Percentiles rank a stretch among this genome's conserved stretches.
Evolutionary conservation across 192 early-diverging fungal species (phyloP).

Genomic region (Allomyces macrogynus): DNA sequence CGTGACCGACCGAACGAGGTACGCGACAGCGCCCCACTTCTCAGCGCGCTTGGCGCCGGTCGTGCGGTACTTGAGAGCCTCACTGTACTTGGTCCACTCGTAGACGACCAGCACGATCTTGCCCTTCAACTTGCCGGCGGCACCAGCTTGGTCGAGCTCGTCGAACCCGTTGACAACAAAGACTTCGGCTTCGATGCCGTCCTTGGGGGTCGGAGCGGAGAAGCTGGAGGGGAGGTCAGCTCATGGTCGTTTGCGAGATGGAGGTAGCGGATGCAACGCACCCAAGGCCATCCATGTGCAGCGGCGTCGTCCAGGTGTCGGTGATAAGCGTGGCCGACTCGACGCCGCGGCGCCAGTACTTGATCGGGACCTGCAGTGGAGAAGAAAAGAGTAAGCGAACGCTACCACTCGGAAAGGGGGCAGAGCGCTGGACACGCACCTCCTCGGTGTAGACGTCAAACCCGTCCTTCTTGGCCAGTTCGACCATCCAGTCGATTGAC

Average conservation of each 20-base stretch:
- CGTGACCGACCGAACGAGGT: constrained; percentile 25
- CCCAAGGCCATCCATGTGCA: no score
- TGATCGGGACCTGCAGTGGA: constrained; percentile 7
- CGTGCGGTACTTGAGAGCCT: constrained; percentile 6
- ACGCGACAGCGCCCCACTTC: constrained; percentile 27
- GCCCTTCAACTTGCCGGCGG: constrained; percentile 14
- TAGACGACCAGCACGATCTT: constrained; percentile 30
- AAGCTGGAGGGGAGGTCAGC: constrained; percentile 15
- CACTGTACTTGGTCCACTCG: constrained; percentile 12
- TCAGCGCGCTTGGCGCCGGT: constrained; percentile 14
- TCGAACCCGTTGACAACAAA: constrained; percentile 27
- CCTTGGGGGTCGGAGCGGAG: constrained; percentile 20
- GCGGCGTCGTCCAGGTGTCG: constrained; percentile 20
- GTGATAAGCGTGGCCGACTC: constrained; percentile 31
- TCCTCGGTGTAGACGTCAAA: constrained; percentile 30
- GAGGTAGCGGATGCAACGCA: no score
- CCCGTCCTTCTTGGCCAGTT: constrained; percentile 15
- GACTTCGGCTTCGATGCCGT: constrained; percentile 23
- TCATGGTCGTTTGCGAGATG: no score
- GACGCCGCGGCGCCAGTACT: constrained; percentile 25
- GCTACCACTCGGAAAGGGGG: no score
- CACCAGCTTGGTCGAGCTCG: constrained; percentile 21
- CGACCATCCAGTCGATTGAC: constrained; percentile 27
- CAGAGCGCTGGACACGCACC: constrained; percentile 6
- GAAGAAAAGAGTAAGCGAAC: no score